Conservation (phyloP, 129 eudicot genomes). For the Oenanthe sinensis region DNA sequence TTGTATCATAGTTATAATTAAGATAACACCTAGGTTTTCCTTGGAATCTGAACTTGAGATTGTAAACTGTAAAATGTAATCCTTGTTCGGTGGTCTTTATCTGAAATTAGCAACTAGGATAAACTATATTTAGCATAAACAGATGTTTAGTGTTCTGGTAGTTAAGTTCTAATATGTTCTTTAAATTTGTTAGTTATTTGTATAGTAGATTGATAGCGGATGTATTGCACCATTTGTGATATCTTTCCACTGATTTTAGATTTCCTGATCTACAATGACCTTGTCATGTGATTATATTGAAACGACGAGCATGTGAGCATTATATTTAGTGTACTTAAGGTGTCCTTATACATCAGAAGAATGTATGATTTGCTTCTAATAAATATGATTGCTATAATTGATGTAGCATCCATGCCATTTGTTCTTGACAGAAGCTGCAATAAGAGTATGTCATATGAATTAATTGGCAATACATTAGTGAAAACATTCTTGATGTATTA, state of each 20-base stretch:
- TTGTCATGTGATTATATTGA: neutral
- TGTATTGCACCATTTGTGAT: neutral
- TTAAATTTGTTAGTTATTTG: neutral
- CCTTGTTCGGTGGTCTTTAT: neutral
- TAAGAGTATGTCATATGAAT: neutral
- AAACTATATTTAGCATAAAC: neutral
- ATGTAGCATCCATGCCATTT: neutral
- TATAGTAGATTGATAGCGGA: neutral
- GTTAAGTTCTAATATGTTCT: neutral
- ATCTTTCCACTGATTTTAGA: neutral
- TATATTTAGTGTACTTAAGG: neutral
- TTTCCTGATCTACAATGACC: neutral
- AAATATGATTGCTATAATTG: neutral
- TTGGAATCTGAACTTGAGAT: neutral
- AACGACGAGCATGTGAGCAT: neutral
- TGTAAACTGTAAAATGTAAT: neutral
- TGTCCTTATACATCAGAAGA: neutral
- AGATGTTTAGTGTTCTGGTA: neutral
- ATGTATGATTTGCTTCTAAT: neutral
- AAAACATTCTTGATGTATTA: neutral
- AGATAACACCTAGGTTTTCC: neutral
- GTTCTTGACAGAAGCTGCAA: neutral
- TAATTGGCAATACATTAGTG: neutral
- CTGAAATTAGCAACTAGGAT: neutral
- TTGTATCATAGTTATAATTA: neutral